Conservation (phyloP, 176 grass and related monocot genomes). For the Dendrocalamus sinicus region DNA sequence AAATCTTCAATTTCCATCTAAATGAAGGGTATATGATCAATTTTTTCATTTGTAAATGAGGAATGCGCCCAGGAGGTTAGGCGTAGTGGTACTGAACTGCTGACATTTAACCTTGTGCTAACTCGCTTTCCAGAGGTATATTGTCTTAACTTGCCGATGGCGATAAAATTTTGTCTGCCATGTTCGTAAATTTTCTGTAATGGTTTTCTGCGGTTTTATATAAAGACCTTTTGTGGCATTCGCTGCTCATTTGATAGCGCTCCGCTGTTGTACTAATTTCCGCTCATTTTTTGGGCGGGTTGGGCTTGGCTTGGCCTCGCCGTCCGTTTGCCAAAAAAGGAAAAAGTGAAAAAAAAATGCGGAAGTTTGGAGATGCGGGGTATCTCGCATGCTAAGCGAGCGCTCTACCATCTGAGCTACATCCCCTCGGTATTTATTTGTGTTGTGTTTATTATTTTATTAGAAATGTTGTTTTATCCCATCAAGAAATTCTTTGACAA, state of each 20-base stretch:
- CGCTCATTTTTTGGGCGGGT: neutral
- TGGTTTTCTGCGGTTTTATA: neutral
- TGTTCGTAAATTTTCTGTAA: neutral
- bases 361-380: neutral
- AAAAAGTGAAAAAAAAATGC: neutral
- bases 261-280: neutral
- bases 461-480: neutral
- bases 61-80: neutral
- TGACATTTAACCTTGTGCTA: neutral
- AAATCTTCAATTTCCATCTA: no score
- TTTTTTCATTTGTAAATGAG: neutral
- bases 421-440: constrained; percentile 35
- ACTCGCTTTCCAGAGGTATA: neutral
- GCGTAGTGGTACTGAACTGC: neutral
- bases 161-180: neutral
- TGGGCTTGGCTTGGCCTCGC: neutral
- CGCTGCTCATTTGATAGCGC: neutral
- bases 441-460: no score
- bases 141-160: neutral
- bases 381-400: constrained; percentile 97
- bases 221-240: neutral
- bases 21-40: no score
- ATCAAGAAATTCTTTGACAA: neutral
- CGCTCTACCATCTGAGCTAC: constrained; percentile 99
- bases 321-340: no score